phyloP scores from a whole-genome alignment of 495 filamentous ascomycete genomes.

The Hypoxylon fragiforme region DNA sequence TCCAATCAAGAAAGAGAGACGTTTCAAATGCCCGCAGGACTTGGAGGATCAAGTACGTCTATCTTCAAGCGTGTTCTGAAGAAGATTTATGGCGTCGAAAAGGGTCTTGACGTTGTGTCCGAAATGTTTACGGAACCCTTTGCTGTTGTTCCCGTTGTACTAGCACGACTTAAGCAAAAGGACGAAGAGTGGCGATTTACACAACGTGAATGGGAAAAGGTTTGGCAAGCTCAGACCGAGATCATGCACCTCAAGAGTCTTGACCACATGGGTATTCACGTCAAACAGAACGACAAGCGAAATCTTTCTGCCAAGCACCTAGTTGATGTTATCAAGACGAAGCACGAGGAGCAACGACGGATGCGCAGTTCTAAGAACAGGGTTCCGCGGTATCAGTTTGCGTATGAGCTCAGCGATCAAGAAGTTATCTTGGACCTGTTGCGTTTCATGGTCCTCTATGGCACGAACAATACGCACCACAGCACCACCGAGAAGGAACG shows the following conservation, averaged over 20 bases:
- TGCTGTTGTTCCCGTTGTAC: conserved; percentile 80
- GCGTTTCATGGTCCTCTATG: conserved; percentile 75
- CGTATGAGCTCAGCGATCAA: conserved; percentile 71
- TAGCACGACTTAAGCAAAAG: conserved; percentile 87
- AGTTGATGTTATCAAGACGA: conserved; percentile 80
- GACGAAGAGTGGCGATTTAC: conserved; percentile 96
- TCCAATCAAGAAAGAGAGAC: conserved; percentile 65
- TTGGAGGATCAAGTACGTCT: conserved; percentile 90
- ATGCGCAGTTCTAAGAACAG: conserved; percentile 62
- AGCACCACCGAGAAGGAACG: conserved; percentile 73
- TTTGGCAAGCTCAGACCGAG: conserved; percentile 93
- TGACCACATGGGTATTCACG: conserved; percentile 89
- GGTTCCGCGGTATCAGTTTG: conserved; percentile 69
- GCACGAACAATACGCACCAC: conserved; percentile 66
- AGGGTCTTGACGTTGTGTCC: conserved; percentile 76
- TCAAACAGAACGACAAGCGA: conserved; percentile 83
- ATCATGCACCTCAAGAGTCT: conserved; percentile 92
- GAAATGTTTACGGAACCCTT: conserved; percentile 81
- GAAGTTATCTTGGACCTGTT: conserved; percentile 81
- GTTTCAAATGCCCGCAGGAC: conserved; percentile 76
- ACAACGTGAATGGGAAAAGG: conserved; percentile 97
- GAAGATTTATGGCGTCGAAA: conserved; percentile 93
- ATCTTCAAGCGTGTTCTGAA: conserved; percentile 96
- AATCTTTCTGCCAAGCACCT: conserved; percentile 85
- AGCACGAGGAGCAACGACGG: conserved; percentile 80